These are phyloP conservation scores for Vitis hybrid DNA, from an alignment of 177 flowering plant species.

Conservation along the genomic window DNA sequence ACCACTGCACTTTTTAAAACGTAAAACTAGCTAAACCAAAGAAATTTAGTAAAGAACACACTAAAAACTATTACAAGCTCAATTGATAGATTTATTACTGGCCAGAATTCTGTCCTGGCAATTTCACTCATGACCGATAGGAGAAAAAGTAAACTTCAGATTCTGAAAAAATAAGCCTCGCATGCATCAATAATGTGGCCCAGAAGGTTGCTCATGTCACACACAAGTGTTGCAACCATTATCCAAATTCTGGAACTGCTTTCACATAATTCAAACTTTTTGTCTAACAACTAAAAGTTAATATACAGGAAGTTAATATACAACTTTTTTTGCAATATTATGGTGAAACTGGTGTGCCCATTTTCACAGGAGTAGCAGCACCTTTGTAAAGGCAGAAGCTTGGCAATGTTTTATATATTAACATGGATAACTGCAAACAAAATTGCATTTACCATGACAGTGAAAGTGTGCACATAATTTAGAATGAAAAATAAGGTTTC, in stretches of 20 bases:
- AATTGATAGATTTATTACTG: neutral
- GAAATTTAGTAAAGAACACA: neutral
- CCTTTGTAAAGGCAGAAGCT: neutral
- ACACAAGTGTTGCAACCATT: neutral
- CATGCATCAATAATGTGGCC: neutral
- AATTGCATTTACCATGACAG: neutral
- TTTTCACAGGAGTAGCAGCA: neutral
- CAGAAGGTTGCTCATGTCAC: neutral
- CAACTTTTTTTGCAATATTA: neutral
- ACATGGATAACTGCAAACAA: neutral
- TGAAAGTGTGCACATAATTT: no score
- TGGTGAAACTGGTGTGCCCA: neutral
- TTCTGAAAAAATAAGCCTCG: no score
- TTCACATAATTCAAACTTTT: neutral
- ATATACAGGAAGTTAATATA: neutral
- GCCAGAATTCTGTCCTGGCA: no score
- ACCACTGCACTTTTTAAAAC: constrained; percentile 2
- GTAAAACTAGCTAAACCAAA: constrained; percentile 7
- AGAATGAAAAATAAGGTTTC: no score
- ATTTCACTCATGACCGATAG: no score
- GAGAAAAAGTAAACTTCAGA: no score
- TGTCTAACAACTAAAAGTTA: neutral
- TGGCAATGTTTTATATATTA: no score
- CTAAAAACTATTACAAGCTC: neutral
- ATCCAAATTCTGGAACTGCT: neutral